Base-by-base conservation (phyloP, 805 yeast species). In the Sugiyamaella qingdaonensis region DNA sequence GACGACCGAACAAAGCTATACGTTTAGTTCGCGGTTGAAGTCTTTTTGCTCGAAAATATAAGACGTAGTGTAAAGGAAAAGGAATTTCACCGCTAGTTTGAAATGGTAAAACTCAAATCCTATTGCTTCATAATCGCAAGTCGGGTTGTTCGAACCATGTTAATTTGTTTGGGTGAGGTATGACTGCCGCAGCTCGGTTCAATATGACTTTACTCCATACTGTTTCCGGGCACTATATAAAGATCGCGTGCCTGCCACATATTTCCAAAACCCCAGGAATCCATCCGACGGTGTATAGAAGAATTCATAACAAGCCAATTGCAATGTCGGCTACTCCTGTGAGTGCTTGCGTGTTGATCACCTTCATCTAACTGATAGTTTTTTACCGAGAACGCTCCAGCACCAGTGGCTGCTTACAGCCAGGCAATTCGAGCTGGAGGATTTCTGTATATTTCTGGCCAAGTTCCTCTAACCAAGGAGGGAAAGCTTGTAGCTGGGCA, bases 361-460 rank as follows among this genome's bases (percentile, higher is more conserved):
- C 4, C 5, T 14, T n/a, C 16, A 34, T n/a, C 37, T 34, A 14
- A 34, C 37, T 9, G 16, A 13, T n/a, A 44, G 45, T 53, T 58
- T 41, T 46, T 52, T 54, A 59, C 62, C 41, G 58, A 60, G 14
- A 57, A 60, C 49, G 96, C 98, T 35, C 98, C 99, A 61, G 90
- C 95, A 54, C 96, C 98, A 56, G 97, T 96, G 39, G 98, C 97
- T 36, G 82, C 96, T 11, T 92, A 92, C 72, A 88, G 96, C 29
- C 99, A 94, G 73, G 99, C 98, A 46, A 81, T 91, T 70, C 90
- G 87, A 74, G 95, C 84, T 63, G 88, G 88, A 70, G 81, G 75
- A 56, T 82, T 89, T 69, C 73, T 94, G 68, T 94, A 86, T 70
- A 89, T 94, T 54, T 88, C 96, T 51, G 99, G 99, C 52, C 99